Percentiles rank a stretch among this genome's conserved stretches.
phyloP scores from a whole-genome alignment of 2,329 filamentous ascomycete species.

The Colletotrichum filicis region DNA sequence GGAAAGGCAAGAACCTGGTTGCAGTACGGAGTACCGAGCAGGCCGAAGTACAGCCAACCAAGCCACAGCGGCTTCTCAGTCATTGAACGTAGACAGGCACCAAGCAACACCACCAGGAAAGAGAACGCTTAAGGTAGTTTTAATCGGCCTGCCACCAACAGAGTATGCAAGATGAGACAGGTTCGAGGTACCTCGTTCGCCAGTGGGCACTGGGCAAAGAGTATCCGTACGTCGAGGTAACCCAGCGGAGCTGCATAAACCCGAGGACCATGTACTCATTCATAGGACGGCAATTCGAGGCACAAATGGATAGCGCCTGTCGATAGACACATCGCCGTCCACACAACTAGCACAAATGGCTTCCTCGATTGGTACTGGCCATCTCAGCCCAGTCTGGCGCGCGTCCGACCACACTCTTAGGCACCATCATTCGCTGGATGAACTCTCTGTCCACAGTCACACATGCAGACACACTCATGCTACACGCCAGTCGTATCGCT shows the following conservation, averaged over 20 bases:
- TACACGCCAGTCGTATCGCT: conserved; percentile 35
- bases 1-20: neutral
- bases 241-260: conserved; percentile 33
- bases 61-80: neutral
- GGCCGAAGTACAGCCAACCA: conserved; percentile 15
- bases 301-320: conserved; percentile 24
- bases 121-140: neutral
- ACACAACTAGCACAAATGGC: conserved; percentile 37
- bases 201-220: conserved; percentile 6
- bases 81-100: neutral
- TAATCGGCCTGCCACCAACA: conserved; percentile 24
- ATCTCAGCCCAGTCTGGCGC: conserved; percentile 22
- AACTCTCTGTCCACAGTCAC: conserved; percentile 31
- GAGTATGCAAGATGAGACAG: conserved; percentile 26
- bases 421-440: conserved; percentile 31
- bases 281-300: conserved; percentile 28
- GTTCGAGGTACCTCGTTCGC: neutral
- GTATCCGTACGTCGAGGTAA: conserved; percentile 24
- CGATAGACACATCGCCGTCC: conserved; percentile 27
- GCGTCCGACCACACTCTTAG: conserved; percentile 26
- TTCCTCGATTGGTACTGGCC: conserved; percentile 31
- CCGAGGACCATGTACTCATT: conserved; percentile 28
- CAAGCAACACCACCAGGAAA: neutral
- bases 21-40: conserved; percentile 49
- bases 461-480: conserved; percentile 30